Conservation (phyloP, 1,139 yeast genomes). For the Scheffersomyces segobiensis region DNA sequence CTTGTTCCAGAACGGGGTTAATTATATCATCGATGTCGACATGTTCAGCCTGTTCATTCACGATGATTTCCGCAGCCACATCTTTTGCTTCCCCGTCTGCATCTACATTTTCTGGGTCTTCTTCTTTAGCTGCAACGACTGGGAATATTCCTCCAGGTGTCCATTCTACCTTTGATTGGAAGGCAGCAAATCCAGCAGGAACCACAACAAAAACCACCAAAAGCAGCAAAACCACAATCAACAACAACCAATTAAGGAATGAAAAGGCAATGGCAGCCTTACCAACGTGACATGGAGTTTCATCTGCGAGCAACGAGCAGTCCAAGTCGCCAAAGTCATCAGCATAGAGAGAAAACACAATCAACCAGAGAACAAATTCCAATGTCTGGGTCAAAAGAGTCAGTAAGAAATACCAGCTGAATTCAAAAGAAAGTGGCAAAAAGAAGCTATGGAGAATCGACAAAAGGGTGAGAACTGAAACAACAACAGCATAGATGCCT, state of each 20-base stretch:
- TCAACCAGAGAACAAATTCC: constrained; percentile 10
- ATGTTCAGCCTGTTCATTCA: neutral
- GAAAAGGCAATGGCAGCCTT: constrained; percentile 29
- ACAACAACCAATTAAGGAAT: constrained; percentile 26
- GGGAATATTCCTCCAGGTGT: neutral
- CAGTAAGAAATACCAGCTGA: constrained; percentile 7
- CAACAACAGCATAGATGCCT: constrained; percentile 19
- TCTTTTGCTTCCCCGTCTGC: neutral
- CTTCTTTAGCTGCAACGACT: neutral
- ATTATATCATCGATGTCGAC: neutral
- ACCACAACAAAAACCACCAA: constrained; percentile 17
- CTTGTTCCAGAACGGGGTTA: neutral
- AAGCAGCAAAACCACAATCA: constrained; percentile 17
- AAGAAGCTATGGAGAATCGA: neutral
- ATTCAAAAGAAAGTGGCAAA: constrained; percentile 3
- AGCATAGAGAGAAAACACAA: constrained; percentile 22
- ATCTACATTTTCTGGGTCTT: neutral
- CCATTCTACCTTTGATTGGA: neutral
- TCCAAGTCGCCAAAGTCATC: constrained; percentile 16
- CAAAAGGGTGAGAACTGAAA: constrained; percentile 17
- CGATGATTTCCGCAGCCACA: neutral
- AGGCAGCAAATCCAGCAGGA: constrained; percentile 12
- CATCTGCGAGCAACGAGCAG: constrained; percentile 11
- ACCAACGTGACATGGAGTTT: constrained; percentile 17
- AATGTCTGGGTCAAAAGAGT: constrained; percentile 19